A percentile compares a stretch with the other conserved stretches of the same genome.
Conservation (phyloP, 257 asterid genomes). For the Solanum dulcamara region DNA sequence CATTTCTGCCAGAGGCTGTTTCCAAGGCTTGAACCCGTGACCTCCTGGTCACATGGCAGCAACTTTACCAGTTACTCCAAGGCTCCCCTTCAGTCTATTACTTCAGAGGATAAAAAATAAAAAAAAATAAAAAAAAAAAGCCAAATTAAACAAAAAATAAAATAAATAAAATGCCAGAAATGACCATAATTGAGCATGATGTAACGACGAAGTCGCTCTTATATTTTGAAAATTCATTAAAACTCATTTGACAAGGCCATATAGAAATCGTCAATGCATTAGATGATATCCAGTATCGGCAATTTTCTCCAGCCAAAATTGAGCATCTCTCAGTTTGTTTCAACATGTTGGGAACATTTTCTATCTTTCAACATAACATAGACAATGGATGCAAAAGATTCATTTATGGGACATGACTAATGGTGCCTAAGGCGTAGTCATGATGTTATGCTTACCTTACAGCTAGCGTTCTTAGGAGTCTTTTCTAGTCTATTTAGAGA, state of each 20-base stretch:
- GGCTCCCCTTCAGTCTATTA: background rate
- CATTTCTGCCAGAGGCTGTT: no score
- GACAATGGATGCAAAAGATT: background rate
- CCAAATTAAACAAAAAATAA: background rate
- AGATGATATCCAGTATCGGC: background rate
- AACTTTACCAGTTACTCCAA: no score
- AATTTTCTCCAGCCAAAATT: background rate
- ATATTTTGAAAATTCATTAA: background rate
- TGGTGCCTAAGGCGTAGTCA: background rate
- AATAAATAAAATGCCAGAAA: background rate
- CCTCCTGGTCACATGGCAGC: no score
- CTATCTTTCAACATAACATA: background rate
- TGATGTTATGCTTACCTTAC: background rate
- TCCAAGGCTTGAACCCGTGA: no score
- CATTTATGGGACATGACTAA: background rate
- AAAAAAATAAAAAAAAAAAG: background rate
- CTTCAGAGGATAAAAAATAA: background rate
- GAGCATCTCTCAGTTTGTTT: background rate
- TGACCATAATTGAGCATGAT: background rate
- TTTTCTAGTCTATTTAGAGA: background rate
- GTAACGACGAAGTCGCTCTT: background rate
- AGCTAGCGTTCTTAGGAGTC: background rate
- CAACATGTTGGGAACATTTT: background rate
- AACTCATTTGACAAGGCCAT: background rate
- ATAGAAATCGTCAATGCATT: background rate